Base-by-base conservation (phyloP, 164 flowering plant genomes). In the Buxus sempervirens region DNA sequence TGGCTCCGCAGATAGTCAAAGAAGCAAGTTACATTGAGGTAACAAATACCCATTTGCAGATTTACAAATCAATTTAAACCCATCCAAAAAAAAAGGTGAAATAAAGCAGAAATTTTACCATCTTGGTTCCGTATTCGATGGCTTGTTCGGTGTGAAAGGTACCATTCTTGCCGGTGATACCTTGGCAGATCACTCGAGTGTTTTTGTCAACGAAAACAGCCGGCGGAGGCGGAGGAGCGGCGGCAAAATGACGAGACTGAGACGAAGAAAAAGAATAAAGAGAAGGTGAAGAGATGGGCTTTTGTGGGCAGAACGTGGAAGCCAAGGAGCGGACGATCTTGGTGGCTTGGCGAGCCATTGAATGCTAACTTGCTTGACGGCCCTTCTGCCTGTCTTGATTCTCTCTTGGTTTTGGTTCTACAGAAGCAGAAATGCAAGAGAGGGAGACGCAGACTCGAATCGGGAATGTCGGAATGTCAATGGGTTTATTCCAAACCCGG, bases 121-220 rank as follows among this genome's bases (percentile, higher is more conserved):
- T 92, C 64, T 90, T 92, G 67, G 98, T 92, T 68, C 98, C 98
- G 53, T 92, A 92, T 59, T 92, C 98, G 70, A 92, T 92, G 75
- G 98, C 98, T 70, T 92, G 98, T 58, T 90, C 96, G 42, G 98
- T 88, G 85, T 92, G 98, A 67, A 92, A 92, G 12, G 93, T 88
- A 19, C 98, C 98, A 45, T 86, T 92, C 66, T 92, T 90, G 3
- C 98, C 98, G 9, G 98, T 92, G 77, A 92, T 92, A 8, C 96
- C 98, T 68, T 92, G 98, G 75, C 98, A 92, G 14, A 92, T 88
- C 69, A 92, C 91, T 54, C 98, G 81, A 19, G 95, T 92, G 86
- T 83, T 90, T 72, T 92, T 86, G 78, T 92, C 96, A 3, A 90
- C 98, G 78, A 92, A 92, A 15, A 88, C 95, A 0, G 98, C 88